Evolutionary conservation across 2,329 filamentous ascomycete genomes (phyloP), one percentile per base, ranked within the genome.

Genomic region (Diaporthe sp.): DNA sequence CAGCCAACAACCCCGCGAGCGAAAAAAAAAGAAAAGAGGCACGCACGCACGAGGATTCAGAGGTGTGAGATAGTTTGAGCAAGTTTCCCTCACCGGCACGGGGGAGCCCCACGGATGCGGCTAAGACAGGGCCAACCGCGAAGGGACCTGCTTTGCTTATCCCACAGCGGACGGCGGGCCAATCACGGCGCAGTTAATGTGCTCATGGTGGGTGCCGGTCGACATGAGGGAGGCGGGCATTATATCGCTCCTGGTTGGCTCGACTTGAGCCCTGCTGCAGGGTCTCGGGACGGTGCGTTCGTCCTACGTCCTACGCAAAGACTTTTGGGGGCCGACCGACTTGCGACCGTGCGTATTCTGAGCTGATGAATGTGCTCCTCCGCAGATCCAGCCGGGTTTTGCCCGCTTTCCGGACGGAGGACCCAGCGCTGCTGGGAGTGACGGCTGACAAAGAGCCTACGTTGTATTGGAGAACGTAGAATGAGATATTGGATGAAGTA

Each of bases 11-110:
- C 30, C 12, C 7, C 45, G 45, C 35, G 22, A 17, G 28, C 45
- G 19, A 4, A 35, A 35, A 35, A 9, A 19, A 35, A 67, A 9
- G 30, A 22, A 25, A 3, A 47, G 13, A 33, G 13, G 15, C n/a
- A n/a, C n/a, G n/a, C n/a, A n/a, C n/a, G 10, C 35, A 60, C 55
- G 55, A 60, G 35, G 8, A 28, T n/a, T n/a, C 19, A 22, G 58
- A 40, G 58, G 25, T 22, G 58, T 64, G 3, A 64, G 58, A 45
- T 64, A 47, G 60, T 28, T 38, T 68, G 64, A 68, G 64, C 64
- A 68, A 68, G 64, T 68, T 68, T 40, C 35, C 45, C 47, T 54
- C 64, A 68, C 64, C 64, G 64, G 64, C 47, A 68, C 33, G 33
- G 33, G 33, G 47, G n/a, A n/a, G n/a, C n/a, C n/a, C 9, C 42